These are phyloP conservation scores for Carex cristatella DNA, from an alignment of 176 grass and related monocot genomes.

Conservation along the genomic window DNA sequence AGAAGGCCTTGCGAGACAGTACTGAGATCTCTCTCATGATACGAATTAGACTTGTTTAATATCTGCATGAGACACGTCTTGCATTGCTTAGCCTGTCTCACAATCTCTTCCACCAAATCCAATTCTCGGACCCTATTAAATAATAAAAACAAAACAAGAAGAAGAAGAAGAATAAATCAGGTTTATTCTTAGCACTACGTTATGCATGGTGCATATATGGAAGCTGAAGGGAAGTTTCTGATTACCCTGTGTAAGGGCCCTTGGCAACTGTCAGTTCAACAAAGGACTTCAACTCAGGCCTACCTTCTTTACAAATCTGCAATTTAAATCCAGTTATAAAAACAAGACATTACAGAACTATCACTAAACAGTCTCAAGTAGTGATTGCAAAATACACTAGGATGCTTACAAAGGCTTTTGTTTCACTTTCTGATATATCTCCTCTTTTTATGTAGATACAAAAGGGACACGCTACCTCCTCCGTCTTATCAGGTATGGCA, in stretches of 20 bases:
- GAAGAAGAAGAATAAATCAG: neutral
- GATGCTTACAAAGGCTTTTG: slow-evolving; percentile 48
- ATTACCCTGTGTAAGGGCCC: slow-evolving; percentile 64
- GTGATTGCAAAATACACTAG: slow-evolving; percentile 22
- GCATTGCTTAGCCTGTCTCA: slow-evolving; percentile 42
- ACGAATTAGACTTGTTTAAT: slow-evolving; percentile 45
- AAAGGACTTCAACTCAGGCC: slow-evolving; percentile 51
- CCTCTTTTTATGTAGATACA: slow-evolving; percentile 65
- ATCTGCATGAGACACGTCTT: slow-evolving; percentile 64
- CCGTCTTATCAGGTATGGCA: slow-evolving; percentile 23
- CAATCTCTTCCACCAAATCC: slow-evolving; percentile 67
- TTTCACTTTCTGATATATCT: slow-evolving; percentile 41
- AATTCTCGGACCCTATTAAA: slow-evolving; percentile 66
- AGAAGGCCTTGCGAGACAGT: slow-evolving; percentile 54
- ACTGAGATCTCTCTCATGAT: slow-evolving; percentile 57
- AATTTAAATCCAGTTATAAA: neutral
- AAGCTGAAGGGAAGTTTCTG: neutral
- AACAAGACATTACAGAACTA: slow-evolving; percentile 22
- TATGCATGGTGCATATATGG: neutral
- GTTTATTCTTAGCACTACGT: neutral
- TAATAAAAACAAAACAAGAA: neutral
- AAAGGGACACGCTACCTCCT: slow-evolving; percentile 45
- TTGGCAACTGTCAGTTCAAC: slow-evolving; percentile 35
- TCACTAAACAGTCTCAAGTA: slow-evolving; percentile 16
- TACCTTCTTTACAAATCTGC: slow-evolving; percentile 53